phyloP scores from a whole-genome alignment of 306 rosid genomes.

The Cicer chorassanicum region DNA sequence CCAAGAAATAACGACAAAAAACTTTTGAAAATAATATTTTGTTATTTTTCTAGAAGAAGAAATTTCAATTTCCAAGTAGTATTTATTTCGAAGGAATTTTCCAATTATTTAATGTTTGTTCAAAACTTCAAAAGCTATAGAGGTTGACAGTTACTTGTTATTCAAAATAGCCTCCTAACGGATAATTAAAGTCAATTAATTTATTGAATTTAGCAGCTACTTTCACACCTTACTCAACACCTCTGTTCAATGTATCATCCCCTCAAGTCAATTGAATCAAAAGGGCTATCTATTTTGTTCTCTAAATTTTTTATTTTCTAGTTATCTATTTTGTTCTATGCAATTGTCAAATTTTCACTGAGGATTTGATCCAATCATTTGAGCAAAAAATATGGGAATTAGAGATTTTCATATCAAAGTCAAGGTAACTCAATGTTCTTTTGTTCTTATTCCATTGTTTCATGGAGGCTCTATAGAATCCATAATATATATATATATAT shows the following conservation, averaged over 20 bases:
- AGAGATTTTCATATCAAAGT: constrained; percentile 53
- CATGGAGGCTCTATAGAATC: constrained; percentile 14
- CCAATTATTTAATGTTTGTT: neutral
- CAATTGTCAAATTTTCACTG: neutral
- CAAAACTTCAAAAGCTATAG: constrained; percentile 7
- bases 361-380: neutral
- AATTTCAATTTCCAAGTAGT: neutral
- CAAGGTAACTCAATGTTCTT: constrained; percentile 43
- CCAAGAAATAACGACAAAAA: neutral
- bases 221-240: constrained; percentile 39
- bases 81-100: too few species aligned
- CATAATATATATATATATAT: neutral
- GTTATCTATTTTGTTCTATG: neutral
- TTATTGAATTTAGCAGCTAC: constrained; percentile 43
- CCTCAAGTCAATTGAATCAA: constrained; percentile 10
- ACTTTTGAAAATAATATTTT: neutral
- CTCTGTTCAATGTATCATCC: constrained; percentile 7
- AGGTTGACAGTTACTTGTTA: constrained; percentile 36
- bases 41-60: neutral
- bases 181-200: constrained; percentile 46
- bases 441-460: constrained; percentile 10
- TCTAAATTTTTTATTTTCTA: neutral
- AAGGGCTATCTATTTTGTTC: neutral
- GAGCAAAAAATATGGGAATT: constrained; percentile 39
- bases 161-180: constrained; percentile 46